Base-by-base conservation (phyloP, 2,329 filamentous ascomycete species). In the Fusarium ramigenum region DNA sequence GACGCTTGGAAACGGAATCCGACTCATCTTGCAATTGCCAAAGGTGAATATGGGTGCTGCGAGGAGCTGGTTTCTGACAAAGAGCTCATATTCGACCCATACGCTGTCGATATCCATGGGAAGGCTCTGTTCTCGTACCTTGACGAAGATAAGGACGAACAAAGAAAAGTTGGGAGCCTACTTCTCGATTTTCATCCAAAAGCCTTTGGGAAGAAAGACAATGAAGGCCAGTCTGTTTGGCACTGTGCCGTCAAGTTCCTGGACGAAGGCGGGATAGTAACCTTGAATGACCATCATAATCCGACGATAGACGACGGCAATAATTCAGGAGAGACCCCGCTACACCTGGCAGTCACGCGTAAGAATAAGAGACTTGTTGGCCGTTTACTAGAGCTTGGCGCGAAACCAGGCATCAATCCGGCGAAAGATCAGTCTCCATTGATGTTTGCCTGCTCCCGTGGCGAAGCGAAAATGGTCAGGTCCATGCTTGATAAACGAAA, bases 401-500 rank as follows among this genome's bases (percentile, higher is more conserved):
- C 50, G 10, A 6, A 8, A 5, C 7, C 34, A 28, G 23, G 14
- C 11, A 5, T 53, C 18, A 37, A 39, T n/a, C n/a, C 9, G 21
- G 25, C n/a, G n/a, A n/a, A n/a, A n/a, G 49, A 53, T 10, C 16
- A 28, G 19, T 18, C 50, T 40, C 50, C 25, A 6, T 40, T 54
- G 14, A 54, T 54, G 19, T 25, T 53, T 7, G 36, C 50, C 4
- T 54, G 36, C 14, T 42, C 25, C 14, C 18, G 11, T 18, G 37
- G 36, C 7, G 23, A 40, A 30, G 19, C 21, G 9, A 7, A 28
- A 5, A 42, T 42, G 15, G 25, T 54, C 52, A 2, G 10, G 5
- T 9, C 4, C 1, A 25, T 18, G 16, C 42, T 44, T 4, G 6
- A 18, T 4, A 9, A 18, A 8, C 8, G 23, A 2, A 16, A 4